Evolutionary conservation across 2,329 filamentous ascomycete genomes (phyloP).

Genomic region (Hypoxylon sp.): DNA sequence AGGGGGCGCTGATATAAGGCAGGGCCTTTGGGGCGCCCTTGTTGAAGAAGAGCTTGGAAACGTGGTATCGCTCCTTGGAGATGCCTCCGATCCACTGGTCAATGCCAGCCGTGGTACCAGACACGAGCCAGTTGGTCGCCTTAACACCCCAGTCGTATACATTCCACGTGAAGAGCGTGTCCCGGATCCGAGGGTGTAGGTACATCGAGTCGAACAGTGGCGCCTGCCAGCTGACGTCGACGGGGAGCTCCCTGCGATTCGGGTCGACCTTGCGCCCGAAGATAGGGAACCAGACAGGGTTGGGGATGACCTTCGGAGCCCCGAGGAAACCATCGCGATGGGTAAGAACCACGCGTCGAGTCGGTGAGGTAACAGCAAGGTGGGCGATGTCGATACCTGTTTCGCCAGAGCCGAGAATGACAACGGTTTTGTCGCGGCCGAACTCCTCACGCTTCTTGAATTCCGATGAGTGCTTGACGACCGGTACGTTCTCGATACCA

Average conservation of each 20-base stretch:
- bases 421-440: conserved; percentile 56
- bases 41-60: conserved; percentile 56
- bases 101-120: conserved; percentile 61
- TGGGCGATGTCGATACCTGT: conserved; percentile 63
- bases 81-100: conserved; percentile 63
- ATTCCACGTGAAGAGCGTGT: conserved; percentile 60
- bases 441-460: conserved; percentile 60
- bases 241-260: conserved; percentile 58
- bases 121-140: conserved; percentile 59
- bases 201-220: conserved; percentile 67
- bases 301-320: conserved; percentile 58
- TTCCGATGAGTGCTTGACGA: conserved; percentile 60
- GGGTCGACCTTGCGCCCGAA: conserved; percentile 20
- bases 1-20: conserved; percentile 39
- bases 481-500: conserved; percentile 56
- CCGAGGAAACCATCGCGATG: conserved; percentile 63
- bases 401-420: conserved; percentile 62
- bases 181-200: conserved; percentile 61
- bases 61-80: conserved; percentile 30
- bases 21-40: conserved; percentile 39
- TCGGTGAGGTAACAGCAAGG: conserved; percentile 60
- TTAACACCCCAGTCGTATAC: conserved; percentile 64
- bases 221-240: conserved; percentile 60
- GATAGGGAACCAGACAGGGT: conserved; percentile 23
- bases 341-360: conserved; percentile 59